Conservation (phyloP, 208 protist species). For the Trypanosoma mega region DNA sequence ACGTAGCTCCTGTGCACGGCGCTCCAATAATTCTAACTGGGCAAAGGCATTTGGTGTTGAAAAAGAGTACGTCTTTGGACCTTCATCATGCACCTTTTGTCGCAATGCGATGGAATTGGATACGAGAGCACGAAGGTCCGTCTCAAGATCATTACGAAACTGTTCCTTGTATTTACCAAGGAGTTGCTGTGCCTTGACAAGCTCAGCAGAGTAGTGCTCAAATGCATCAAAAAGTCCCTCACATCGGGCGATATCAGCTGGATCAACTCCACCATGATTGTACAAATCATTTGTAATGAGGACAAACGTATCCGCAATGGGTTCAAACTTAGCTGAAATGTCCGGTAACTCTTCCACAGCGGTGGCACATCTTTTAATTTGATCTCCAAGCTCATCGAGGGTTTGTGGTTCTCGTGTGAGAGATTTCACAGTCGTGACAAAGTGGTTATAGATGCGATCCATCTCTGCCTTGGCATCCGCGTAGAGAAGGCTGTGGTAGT, state of each 20-base stretch:
- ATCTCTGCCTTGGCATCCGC: conserved; percentile 91
- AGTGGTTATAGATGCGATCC: conserved; percentile 86
- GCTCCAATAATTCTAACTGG: conserved; percentile 72
- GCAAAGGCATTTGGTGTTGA: conserved; percentile 78
- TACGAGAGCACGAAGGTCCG: conserved; percentile 83
- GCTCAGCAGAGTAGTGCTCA: conserved; percentile 80
- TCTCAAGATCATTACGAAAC: conserved; percentile 94
- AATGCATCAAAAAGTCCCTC: conserved; percentile 88
- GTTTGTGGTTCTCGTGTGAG: conserved; percentile 89
- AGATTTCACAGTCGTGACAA: conserved; percentile 64
- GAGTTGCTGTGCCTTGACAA: conserved; percentile 76
- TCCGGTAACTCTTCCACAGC: conserved; percentile 77
- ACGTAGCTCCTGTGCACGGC: conserved; percentile 68
- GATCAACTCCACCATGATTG: conserved; percentile 74
- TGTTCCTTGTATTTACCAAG: conserved; percentile 95
- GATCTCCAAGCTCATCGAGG: conserved; percentile 93
- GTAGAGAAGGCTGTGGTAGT: conserved; percentile 96
- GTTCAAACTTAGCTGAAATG: conserved; percentile 90
- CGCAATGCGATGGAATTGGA: conserved; percentile 79
- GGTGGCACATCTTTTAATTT: conserved; percentile 80
- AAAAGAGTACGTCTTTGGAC: conserved; percentile 66
- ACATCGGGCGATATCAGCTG: conserved; percentile 81
- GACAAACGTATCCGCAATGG: conserved; percentile 94
- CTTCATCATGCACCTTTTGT: conserved; percentile 87
- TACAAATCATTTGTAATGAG: conserved; percentile 89